These are phyloP conservation scores for Quercus bicolor DNA, from an alignment of 306 rosid genomes.

Conservation along the genomic window DNA sequence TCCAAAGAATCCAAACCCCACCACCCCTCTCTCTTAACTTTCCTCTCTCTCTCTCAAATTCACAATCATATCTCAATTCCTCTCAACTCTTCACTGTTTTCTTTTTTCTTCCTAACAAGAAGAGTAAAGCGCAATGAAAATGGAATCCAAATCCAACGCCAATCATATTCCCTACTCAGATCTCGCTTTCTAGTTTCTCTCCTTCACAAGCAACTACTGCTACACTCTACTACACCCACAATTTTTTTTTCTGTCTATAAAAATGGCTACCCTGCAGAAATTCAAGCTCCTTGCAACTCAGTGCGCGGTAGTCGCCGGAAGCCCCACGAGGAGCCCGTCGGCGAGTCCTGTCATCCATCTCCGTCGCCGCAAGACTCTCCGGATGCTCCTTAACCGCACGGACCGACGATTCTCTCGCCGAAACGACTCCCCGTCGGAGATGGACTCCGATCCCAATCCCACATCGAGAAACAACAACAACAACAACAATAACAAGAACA, in stretches of 20 bases:
- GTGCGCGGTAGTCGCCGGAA: constrained; percentile 70
- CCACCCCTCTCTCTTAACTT: too few relatives aligned
- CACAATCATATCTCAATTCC: background rate
- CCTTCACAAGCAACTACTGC: constrained; percentile 19
- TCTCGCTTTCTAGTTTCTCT: constrained; percentile 48
- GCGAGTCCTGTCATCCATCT: constrained; percentile 79
- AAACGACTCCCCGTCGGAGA: constrained; percentile 19
- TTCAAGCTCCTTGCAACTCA: constrained; percentile 82
- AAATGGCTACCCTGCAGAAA: constrained; percentile 65
- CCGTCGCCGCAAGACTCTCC: constrained; percentile 75
- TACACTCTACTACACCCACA: too few relatives aligned
- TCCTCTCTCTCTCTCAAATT: constrained; percentile 5
- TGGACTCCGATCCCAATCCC: constrained; percentile 16
- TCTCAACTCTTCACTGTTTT: constrained; percentile 1
- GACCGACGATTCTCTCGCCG: constrained; percentile 49
- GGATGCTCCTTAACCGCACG: constrained; percentile 62
- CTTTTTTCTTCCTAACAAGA: background rate
- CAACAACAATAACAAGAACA: background rate
- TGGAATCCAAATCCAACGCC: background rate
- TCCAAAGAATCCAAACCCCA: background rate
- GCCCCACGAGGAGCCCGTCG: constrained; percentile 66
- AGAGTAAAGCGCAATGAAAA: constrained; percentile 12
- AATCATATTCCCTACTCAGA: constrained; percentile 34
- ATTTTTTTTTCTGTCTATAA: background rate
- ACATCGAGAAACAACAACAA: constrained; percentile 21